phyloP scores from a whole-genome alignment of 306 rosid genomes.

The Cicer bijugum region DNA sequence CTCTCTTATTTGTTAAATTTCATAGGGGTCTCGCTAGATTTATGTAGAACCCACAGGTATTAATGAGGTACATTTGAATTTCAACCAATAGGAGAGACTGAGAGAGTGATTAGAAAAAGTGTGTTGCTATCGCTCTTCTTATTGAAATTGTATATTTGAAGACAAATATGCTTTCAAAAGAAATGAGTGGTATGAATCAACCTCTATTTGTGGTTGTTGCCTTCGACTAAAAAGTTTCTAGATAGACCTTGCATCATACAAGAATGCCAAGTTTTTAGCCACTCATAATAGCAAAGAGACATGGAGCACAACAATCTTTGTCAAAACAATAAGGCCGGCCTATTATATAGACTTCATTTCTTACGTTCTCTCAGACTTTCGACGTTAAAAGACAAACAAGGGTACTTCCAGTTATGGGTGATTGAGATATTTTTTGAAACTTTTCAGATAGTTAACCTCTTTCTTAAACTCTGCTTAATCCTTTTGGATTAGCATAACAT shows the following conservation, averaged over 20 bases:
- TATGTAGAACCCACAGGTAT: neutral
- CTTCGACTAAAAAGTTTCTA: slow-evolving; percentile 9
- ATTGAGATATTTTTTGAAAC: slow-evolving; percentile 27
- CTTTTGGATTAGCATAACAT: slow-evolving; percentile 22
- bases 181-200: slow-evolving; percentile 24
- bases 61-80: neutral
- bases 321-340: slow-evolving; percentile 25
- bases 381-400: slow-evolving; percentile 30
- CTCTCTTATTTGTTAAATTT: neutral
- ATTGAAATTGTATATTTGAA: slow-evolving; percentile 29
- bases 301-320: slow-evolving; percentile 16
- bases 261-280: neutral
- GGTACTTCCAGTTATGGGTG: slow-evolving; percentile 31
- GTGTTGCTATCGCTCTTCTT: neutral
- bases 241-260: neutral
- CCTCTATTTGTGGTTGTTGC: slow-evolving; percentile 1
- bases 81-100: neutral
- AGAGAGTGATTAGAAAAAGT: neutral
- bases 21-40: neutral
- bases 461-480: slow-evolving; percentile 19
- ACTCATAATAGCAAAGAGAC: slow-evolving; percentile 20
- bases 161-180: slow-evolving; percentile 33
- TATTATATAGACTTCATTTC: slow-evolving; percentile 21
- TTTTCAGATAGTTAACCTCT: slow-evolving; percentile 28
- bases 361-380: slow-evolving; percentile 10